Conservation (phyloP, 306 rosid genomes). For the Cicer yamashitae region DNA sequence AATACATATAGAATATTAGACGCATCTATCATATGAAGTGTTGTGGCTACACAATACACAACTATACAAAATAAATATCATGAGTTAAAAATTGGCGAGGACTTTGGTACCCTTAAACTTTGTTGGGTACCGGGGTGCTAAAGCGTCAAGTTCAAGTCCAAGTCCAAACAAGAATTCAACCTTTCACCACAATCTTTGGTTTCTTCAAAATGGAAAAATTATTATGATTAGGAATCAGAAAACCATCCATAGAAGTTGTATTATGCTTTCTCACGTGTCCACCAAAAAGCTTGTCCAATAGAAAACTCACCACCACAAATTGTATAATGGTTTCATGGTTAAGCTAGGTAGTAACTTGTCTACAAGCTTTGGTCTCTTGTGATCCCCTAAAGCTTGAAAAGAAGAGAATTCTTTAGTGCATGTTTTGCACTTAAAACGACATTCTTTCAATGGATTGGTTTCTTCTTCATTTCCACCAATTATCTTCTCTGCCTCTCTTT, state of each 20-base stretch:
- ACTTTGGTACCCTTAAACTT: no score
- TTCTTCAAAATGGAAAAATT: conserved; percentile 52
- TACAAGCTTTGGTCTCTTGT: conserved; percentile 64
- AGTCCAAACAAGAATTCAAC: conserved; percentile 45
- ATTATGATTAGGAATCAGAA: conserved; percentile 43
- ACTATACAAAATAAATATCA: background rate
- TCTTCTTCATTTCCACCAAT: conserved; percentile 44
- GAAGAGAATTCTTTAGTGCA: conserved; percentile 64
- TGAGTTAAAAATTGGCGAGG: background rate
- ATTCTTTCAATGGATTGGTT: background rate
- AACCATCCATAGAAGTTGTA: no score
- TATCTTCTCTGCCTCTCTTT: conserved; percentile 65
- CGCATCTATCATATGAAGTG: no score
- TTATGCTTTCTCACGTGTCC: conserved; percentile 83
- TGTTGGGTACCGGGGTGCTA: no score
- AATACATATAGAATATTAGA: no score
- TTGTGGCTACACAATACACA: no score
- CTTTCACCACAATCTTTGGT: conserved; percentile 35
- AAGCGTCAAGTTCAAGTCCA: conserved; percentile 58
- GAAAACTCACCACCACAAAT: conserved; percentile 75
- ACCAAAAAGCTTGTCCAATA: conserved; percentile 84
- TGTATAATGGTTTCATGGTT: conserved; percentile 53
- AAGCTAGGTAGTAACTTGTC: background rate
- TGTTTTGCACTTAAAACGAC: conserved; percentile 71
- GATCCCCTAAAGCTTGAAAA: conserved; percentile 94